These are phyloP conservation scores for Isabelozyma gotoi DNA, from an alignment of 805 yeast species.

Conservation along the genomic window DNA sequence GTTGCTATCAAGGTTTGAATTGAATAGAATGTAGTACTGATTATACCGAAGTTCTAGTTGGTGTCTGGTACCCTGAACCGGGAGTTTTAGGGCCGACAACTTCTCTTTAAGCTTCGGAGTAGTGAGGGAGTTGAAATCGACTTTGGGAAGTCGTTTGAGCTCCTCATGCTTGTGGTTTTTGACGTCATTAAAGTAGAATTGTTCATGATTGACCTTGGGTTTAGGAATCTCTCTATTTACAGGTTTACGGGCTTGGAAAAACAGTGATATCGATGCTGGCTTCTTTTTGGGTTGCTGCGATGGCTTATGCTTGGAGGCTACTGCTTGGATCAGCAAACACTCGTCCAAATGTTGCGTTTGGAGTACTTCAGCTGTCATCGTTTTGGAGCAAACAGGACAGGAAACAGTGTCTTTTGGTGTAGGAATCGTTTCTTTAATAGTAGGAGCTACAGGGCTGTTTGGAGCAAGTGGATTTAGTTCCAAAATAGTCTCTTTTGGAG, in stretches of 20 bases:
- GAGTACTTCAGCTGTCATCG: conserved; percentile 53
- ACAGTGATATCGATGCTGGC: conserved; percentile 24
- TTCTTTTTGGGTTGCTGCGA: conserved; percentile 3
- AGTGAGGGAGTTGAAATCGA: conserved; percentile 61
- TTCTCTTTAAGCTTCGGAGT: conserved; percentile 62
- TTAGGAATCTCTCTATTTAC: no score
- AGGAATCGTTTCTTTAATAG: conserved; percentile 11
- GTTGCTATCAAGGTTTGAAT: conserved; percentile 75
- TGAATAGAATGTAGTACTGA: conserved; percentile 75
- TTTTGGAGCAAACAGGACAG: conserved; percentile 67
- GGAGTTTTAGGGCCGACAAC: conserved; percentile 52
- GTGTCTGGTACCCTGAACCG: conserved; percentile 60
- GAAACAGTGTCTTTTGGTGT: conserved; percentile 35
- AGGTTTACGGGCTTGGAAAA: conserved; percentile 19
- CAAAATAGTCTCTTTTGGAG: background rate
- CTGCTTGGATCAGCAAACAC: conserved; percentile 47
- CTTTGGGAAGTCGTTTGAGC: conserved; percentile 52
- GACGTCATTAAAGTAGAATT: conserved; percentile 31
- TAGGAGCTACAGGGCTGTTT: no score
- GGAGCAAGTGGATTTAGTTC: background rate
- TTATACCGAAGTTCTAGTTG: conserved; percentile 70
- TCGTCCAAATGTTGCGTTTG: conserved; percentile 63
- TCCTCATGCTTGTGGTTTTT: conserved; percentile 24
- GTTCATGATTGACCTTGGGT: conserved; percentile 16
- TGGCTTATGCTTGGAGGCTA: conserved; percentile 8